phyloP scores from a whole-genome alignment of 2,329 filamentous ascomycete species.

The Neodidymelliopsis sp. region DNA sequence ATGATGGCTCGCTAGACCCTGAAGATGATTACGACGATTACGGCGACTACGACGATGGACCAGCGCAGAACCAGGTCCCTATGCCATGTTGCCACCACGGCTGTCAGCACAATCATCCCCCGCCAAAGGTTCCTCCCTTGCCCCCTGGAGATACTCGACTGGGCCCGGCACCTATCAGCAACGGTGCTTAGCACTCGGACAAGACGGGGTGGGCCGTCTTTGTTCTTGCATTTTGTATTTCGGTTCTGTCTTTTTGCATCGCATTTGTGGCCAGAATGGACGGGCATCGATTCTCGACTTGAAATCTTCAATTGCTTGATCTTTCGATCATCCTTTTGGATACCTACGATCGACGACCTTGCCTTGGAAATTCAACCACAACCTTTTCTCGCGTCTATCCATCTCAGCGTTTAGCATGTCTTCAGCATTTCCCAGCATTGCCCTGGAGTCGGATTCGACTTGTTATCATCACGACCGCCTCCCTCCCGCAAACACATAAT shows the following conservation, averaged over 20 bases:
- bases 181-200: constrained; percentile 46
- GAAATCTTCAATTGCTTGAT: background rate
- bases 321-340: constrained; percentile 1
- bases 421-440: constrained; percentile 13
- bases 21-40: constrained; percentile 50
- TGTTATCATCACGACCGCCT: background rate
- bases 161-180: constrained; percentile 31
- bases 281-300: constrained; percentile 1
- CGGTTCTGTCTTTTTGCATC: constrained; percentile 37
- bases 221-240: constrained; percentile 47
- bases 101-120: constrained; percentile 41
- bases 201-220: constrained; percentile 51
- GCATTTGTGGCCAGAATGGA: constrained; percentile 31
- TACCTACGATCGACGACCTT: background rate
- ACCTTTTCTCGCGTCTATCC: background rate
- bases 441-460: constrained; percentile 1
- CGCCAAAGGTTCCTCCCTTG: constrained; percentile 35
- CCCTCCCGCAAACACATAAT: constrained; percentile 5
- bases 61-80: constrained; percentile 24
- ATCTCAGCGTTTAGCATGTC: constrained; percentile 18
- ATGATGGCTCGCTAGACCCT: constrained; percentile 41
- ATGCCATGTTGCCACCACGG: constrained; percentile 40
- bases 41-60: constrained; percentile 41
- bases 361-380: background rate
- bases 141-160: constrained; percentile 37